phyloP scores from a whole-genome alignment of 2,329 filamentous ascomycete species.

The Dryadomyces quercus-mongolicae region DNA sequence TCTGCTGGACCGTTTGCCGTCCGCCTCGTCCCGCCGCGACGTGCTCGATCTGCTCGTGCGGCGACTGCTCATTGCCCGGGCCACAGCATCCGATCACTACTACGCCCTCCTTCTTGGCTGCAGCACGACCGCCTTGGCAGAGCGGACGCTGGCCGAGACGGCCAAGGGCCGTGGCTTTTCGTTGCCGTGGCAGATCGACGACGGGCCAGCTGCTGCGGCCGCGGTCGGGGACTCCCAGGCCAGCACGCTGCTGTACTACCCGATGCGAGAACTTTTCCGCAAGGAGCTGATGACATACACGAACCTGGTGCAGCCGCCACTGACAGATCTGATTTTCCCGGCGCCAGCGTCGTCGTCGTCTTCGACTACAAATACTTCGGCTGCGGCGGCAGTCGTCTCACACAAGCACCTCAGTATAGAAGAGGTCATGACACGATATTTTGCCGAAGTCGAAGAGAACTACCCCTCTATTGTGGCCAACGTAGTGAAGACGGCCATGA shows the following conservation, averaged over 20 bases:
- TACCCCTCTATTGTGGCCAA: constrained; percentile 92
- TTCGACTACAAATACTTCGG: constrained; percentile 11
- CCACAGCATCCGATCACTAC: constrained; percentile 47
- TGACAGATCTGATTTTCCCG: constrained; percentile 25
- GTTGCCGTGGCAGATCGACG: constrained; percentile 69
- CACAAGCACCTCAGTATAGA: constrained; percentile 80
- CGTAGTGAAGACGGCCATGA: constrained; percentile 83
- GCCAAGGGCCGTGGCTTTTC: constrained; percentile 83
- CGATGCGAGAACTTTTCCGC: constrained; percentile 72
- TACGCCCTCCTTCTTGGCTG: constrained; percentile 70
- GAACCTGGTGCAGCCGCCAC: constrained; percentile 35
- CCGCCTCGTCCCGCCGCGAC: constrained; percentile 66
- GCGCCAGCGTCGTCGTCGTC: constrained; percentile 18
- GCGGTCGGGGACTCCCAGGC: not conserved
- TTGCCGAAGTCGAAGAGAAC: constrained; percentile 69
- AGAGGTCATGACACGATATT: constrained; percentile 80
- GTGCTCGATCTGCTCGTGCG: constrained; percentile 58
- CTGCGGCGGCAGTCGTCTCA: constrained; percentile 32
- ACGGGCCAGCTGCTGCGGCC: constrained; percentile 39
- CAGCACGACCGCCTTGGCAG: constrained; percentile 78
- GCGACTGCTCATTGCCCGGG: constrained; percentile 56
- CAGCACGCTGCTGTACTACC: constrained; percentile 51
- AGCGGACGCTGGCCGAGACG: constrained; percentile 73
- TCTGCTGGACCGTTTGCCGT: constrained; percentile 50
- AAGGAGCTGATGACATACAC: constrained; percentile 65